Evolutionary conservation across 441 rosid genomes (phyloP).

Genomic region (Syzygium malaccense): DNA sequence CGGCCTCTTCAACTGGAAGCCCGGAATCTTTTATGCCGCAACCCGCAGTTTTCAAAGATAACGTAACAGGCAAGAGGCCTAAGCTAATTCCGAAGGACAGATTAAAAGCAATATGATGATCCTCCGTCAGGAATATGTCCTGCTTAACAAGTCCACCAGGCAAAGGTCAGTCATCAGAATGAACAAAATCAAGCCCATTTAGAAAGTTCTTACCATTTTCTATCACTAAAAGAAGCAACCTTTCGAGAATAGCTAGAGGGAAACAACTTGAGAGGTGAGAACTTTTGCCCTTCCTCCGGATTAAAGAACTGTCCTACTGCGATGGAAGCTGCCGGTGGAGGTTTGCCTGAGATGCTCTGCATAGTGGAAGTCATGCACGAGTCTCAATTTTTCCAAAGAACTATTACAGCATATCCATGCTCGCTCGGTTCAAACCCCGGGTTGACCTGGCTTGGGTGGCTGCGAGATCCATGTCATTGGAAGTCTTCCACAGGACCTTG

Average conservation of each 20-base stretch:
- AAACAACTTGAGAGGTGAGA: conserved; percentile 62
- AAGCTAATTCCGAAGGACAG: conserved; percentile 73
- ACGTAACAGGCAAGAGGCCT: conserved; percentile 72
- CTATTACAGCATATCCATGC: neutral
- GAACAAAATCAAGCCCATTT: conserved; percentile 3
- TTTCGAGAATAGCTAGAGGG: conserved; percentile 56
- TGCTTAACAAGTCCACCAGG: conserved; percentile 28
- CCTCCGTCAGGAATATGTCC: conserved; percentile 71
- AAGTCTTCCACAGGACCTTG: neutral
- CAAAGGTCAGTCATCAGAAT: conserved; percentile 16
- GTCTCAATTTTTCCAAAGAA: neutral
- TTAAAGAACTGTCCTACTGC: conserved; percentile 97
- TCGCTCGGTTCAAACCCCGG: too few relatives aligned
- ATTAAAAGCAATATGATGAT: conserved; percentile 86
- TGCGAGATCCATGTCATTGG: neutral
- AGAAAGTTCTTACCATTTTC: neutral
- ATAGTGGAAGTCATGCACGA: conserved; percentile 18
- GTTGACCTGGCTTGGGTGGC: neutral
- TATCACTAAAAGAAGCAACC: conserved; percentile 31
- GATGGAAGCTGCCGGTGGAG: conserved; percentile 97
- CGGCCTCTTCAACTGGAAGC: conserved; percentile 69
- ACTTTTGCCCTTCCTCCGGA: conserved; percentile 63
- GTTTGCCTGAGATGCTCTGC: conserved; percentile 87
- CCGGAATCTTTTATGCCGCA: conserved; percentile 81
- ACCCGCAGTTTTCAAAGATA: conserved; percentile 71